Conservation (phyloP, 108 stramenopile genomes). For the Skeletonema grethae region DNA sequence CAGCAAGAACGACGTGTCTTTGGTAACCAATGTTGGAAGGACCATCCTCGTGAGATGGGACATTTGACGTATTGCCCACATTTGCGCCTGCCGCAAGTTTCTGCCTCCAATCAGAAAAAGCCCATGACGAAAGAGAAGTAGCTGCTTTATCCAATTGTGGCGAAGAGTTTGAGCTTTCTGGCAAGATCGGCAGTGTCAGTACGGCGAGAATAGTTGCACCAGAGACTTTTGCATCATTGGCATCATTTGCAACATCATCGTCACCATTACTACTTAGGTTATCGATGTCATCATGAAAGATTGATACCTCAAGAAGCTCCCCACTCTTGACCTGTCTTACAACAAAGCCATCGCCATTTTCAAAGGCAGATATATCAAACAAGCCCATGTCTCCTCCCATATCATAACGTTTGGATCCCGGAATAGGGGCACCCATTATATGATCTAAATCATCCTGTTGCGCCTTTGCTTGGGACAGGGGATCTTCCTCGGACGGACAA, state of each 20-base stretch:
- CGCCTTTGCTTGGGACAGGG: slow-evolving; percentile 15
- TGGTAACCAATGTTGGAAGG: neutral
- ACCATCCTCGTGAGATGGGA: neutral
- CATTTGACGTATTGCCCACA: neutral
- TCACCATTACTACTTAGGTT: neutral
- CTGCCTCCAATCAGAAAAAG: slow-evolving; percentile 11
- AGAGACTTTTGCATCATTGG: neutral
- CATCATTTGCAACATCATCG: neutral
- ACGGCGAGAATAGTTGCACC: slow-evolving; percentile 17
- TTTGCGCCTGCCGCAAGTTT: neutral
- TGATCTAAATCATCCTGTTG: slow-evolving; percentile 3
- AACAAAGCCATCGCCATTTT: slow-evolving; percentile 62
- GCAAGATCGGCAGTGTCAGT: slow-evolving; percentile 14
- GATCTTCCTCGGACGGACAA: slow-evolving; percentile 7
- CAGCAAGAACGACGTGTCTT: slow-evolving; percentile 48
- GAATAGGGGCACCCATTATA: neutral
- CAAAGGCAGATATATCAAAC: slow-evolving; percentile 68
- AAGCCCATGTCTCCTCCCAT: slow-evolving; percentile 56
- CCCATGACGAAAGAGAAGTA: slow-evolving; percentile 8
- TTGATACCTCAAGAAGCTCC: slow-evolving; percentile 46
- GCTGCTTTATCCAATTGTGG: neutral
- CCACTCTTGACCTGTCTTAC: slow-evolving; percentile 61
- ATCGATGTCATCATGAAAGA: slow-evolving; percentile 18
- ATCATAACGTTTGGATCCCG: slow-evolving; percentile 44
- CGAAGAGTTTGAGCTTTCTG: neutral